Conservation (phyloP, 2,329 filamentous ascomycete species). For the Fusarium penzigii region DNA sequence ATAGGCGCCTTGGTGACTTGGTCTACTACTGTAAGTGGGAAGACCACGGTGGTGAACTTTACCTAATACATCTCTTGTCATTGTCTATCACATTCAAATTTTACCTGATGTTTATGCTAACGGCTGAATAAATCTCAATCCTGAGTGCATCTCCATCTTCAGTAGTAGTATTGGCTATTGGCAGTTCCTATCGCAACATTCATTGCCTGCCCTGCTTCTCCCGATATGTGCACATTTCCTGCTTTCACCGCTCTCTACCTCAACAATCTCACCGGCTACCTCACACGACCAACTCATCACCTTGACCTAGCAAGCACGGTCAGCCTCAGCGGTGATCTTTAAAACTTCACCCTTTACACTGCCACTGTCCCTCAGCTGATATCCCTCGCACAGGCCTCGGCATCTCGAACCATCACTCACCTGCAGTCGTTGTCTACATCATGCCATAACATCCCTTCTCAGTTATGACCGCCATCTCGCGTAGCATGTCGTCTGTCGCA, state of each 20-base stretch:
- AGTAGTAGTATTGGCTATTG: no score
- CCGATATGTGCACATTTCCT: conserved; percentile 14
- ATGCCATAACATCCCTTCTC: background rate
- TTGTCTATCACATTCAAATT: no score
- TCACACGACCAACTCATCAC: background rate
- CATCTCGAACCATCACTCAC: background rate
- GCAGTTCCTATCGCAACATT: background rate
- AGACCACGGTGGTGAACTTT: background rate
- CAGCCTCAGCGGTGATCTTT: background rate
- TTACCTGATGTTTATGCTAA: no score
- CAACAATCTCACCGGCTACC: background rate
- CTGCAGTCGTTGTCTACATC: background rate
- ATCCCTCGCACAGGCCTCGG: background rate
- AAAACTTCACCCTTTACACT: background rate
- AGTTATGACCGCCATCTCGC: no score
- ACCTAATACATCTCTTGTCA: background rate
- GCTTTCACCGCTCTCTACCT: conserved; percentile 22
- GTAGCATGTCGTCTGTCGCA: background rate
- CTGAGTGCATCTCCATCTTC: no score
- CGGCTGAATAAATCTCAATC: no score
- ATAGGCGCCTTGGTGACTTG: background rate
- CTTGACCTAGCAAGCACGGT: background rate
- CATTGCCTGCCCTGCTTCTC: conserved; percentile 21
- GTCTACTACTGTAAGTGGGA: background rate
- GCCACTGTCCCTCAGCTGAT: conserved; percentile 3